Base-by-base conservation (phyloP, 2,329 filamentous ascomycete species). In the Colletotrichum abscissum region DNA sequence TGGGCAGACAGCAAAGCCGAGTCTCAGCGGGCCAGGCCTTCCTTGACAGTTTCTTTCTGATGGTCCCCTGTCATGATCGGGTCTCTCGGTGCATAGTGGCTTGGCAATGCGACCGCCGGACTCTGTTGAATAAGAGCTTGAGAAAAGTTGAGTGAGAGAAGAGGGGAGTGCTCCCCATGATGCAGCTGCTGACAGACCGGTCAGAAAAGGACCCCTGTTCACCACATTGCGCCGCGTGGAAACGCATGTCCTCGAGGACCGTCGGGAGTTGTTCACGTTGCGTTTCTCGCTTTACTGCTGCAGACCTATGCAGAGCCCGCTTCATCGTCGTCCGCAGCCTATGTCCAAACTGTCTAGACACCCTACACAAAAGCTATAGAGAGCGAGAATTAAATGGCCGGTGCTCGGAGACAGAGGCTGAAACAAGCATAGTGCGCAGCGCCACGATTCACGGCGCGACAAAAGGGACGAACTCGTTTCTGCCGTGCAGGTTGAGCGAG, bases 381-480 rank as follows among this genome's bases (percentile, higher is more conserved):
- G 28, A 33, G 38, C 26, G 42, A 49, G 30, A 30, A n/a, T 9
- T n/a, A 63, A 28, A 49, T 63, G 60, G 26, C 11, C 52, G 22
- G 52, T 26, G 24, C 4, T 26, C 52, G n/a, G 60, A n/a, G 55
- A 8, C 57, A 24, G 60, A 70, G 42, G 60, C 70, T 70, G 67
- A 73, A 70, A 70, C 67, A 65, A 62, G 67, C 56, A n/a, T 65
- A 66, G 67, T 57, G 67, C 38, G 67, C 52, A 57, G 46, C 60
- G 60, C 67, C 55, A 52, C 70, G 35, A 62, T 49, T 46, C 46
- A 42, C 49, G 56, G 22, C 67, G 19, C 46, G 62, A 65, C 42
- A 70, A 70, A 64, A 64, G 38, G 19, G 70, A 73, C 35, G 70
- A 73, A 73, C 69, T 58, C 58, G 64, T 35, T 59, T 49, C 19